Evolutionary conservation across 2,329 filamentous ascomycete species (phyloP), one percentile per base, ranked within the genome.

Genomic region (Paecilomyces formosus): DNA sequence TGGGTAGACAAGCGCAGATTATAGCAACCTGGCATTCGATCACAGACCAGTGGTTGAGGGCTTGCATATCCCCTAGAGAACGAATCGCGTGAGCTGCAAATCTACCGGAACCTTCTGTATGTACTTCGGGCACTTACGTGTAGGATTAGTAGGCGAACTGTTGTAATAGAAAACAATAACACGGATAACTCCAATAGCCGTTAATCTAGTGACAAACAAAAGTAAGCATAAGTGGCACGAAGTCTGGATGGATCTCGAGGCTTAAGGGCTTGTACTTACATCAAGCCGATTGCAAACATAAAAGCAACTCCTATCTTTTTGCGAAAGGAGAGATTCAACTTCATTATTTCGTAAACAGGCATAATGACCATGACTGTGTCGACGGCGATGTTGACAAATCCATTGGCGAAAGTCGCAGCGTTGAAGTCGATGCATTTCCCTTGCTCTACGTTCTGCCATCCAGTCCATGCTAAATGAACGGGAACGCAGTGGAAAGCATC

Each of bases 21-120:
- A 60, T 52, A n/a, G 58, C 55, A 8, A 60, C 31, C 49, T 57
- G 55, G 39, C 49, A 53, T 24, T 60, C 58, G n/a, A 60, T 60
- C 15, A 57, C 52, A 9, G 55, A 60, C 58, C 55, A 57, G 35
- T 57, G 50, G 33, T 51, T 57, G 11, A 60, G 31, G 1, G 55
- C 31, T 28, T 33, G 50, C 52, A 60, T 53, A 9, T 54, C 55
- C 58, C 55, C 26, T 33, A 22, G 15, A 45, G n/a, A 26, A 26
- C 24, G 35, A 45, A 8, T 18, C n/a, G 35, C 2, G 5, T 45
- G 18, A 45, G 35, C 30, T 45, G 24, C 24, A 26, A 26, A 26
- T 26, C 18, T 6, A 15, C 6, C 7, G n/a, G 7, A 7, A 15
- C 3, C 13, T 8, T n/a, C 7, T 45, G n/a, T n/a, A n/a, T 39